These are phyloP conservation scores for Lithospermum erythrorhizon DNA, from an alignment of 257 asterid species.

Conservation along the genomic window DNA sequence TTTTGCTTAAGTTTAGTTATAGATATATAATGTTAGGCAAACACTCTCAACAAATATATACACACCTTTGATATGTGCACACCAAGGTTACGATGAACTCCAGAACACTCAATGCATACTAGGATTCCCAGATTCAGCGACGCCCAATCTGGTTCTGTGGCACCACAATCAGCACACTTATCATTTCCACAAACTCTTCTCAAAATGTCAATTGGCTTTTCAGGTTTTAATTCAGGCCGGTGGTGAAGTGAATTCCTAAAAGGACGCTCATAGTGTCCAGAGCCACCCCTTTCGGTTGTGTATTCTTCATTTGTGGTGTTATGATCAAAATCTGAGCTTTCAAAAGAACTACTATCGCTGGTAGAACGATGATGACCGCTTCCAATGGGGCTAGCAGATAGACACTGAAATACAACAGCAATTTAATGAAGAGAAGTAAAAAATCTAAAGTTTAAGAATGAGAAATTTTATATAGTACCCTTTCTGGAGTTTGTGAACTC, in stretches of 20 bases:
- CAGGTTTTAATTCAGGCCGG: constrained; percentile 46
- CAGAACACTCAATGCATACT: constrained; percentile 97
- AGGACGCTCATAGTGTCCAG: constrained; percentile 57
- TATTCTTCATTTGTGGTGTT: constrained; percentile 62
- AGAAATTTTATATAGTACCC: constrained; percentile 34
- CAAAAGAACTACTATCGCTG: constrained; percentile 97
- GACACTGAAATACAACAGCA: constrained; percentile 40
- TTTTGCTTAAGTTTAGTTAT: background rate
- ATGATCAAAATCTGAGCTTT: constrained; percentile 88
- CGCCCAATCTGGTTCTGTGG: constrained; percentile 98
- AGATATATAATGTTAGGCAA: no score
- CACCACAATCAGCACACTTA: constrained; percentile 94
- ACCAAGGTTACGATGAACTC: constrained; percentile 98
- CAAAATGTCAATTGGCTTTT: constrained; percentile 80
- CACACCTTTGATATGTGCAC: constrained; percentile 92
- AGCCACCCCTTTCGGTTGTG: constrained; percentile 65
- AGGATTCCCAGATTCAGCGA: constrained; percentile 95
- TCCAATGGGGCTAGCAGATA: constrained; percentile 76
- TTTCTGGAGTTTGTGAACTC: constrained; percentile 94
- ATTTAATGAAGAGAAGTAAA: background rate
- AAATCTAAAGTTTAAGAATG: constrained; percentile 4
- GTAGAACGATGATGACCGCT: constrained; percentile 89
- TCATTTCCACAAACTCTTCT: constrained; percentile 84
- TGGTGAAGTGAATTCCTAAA: constrained; percentile 61
- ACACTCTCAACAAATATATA: no score